These are phyloP conservation scores for Dipteronia sinensis DNA, from an alignment of 345 rosid genomes.

Conservation along the genomic window DNA sequence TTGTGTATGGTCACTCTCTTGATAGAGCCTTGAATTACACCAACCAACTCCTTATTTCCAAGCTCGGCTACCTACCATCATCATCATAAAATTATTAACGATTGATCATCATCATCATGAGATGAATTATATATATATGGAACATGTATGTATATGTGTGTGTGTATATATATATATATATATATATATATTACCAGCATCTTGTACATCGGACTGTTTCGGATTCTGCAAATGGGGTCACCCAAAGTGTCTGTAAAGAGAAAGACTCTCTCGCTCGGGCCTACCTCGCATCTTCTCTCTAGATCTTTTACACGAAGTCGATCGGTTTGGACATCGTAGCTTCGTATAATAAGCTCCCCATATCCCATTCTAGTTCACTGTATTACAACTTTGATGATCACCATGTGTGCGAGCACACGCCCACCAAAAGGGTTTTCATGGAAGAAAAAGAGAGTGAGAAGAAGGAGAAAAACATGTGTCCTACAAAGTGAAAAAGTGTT, in stretches of 20 bases:
- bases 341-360: constrained; percentile 44
- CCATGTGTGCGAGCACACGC: background rate
- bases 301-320: constrained; percentile 51
- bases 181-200: constrained; percentile 62
- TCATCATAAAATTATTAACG: background rate
- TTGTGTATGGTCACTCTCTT: constrained; percentile 54
- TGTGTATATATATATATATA: background rate
- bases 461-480: background rate
- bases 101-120: background rate
- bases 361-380: constrained; percentile 23
- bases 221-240: constrained; percentile 85
- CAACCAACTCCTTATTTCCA: constrained; percentile 58
- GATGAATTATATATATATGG: background rate
- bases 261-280: constrained; percentile 50
- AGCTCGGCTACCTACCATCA: constrained; percentile 60
- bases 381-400: background rate
- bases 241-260: constrained; percentile 78
- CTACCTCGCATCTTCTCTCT: constrained; percentile 76
- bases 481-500: background rate
- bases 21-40: constrained; percentile 77
- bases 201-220: constrained; percentile 62
- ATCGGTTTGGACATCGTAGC: constrained; percentile 58
- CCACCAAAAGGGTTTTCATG: background rate
- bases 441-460: background rate
- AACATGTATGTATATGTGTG: background rate